A percentile compares a stretch with the other conserved stretches of the same genome.
These are phyloP conservation scores for Pyrus bretschneideri DNA, from an alignment of 306 rosid species.

Conservation along the genomic window DNA sequence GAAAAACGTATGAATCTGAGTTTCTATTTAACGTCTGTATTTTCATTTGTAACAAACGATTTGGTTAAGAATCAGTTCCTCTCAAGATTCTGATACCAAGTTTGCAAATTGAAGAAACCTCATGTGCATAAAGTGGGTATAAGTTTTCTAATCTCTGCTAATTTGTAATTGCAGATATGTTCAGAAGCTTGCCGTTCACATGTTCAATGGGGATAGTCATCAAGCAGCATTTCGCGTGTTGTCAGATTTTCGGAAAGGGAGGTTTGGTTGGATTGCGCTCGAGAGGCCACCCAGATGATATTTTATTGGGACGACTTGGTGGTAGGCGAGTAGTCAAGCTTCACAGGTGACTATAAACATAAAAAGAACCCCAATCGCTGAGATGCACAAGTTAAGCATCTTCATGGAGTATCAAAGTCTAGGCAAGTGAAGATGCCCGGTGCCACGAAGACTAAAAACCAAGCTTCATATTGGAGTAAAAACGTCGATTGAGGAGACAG, in stretches of 20 bases:
- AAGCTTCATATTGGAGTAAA: neutral
- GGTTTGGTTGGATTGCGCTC: conserved; percentile 77
- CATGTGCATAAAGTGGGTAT: too few relatives aligned
- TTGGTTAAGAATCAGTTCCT: neutral
- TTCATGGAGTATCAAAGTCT: neutral
- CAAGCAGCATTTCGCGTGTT: conserved; percentile 79
- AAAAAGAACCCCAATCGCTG: conserved; percentile 5
- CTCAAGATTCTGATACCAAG: too few relatives aligned
- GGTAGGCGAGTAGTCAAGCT: neutral
- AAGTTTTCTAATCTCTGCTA: neutral
- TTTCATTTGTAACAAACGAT: neutral
- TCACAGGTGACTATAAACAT: neutral
- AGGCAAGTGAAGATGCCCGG: neutral
- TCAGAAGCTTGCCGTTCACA: conserved; percentile 63
- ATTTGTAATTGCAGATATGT: conserved; percentile 46
- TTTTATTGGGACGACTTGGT: conserved; percentile 2
- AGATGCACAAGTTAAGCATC: neutral
- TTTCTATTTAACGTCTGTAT: neutral
- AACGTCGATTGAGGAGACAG: neutral
- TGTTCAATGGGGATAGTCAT: conserved; percentile 69
- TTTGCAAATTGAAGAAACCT: too few relatives aligned
- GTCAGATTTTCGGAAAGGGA: conserved; percentile 84
- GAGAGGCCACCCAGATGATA: conserved; percentile 80
- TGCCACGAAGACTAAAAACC: neutral
- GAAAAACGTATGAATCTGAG: conserved; percentile 51